phyloP scores from a whole-genome alignment of 305 asterid genomes.

The Ilex paraguariensis region DNA sequence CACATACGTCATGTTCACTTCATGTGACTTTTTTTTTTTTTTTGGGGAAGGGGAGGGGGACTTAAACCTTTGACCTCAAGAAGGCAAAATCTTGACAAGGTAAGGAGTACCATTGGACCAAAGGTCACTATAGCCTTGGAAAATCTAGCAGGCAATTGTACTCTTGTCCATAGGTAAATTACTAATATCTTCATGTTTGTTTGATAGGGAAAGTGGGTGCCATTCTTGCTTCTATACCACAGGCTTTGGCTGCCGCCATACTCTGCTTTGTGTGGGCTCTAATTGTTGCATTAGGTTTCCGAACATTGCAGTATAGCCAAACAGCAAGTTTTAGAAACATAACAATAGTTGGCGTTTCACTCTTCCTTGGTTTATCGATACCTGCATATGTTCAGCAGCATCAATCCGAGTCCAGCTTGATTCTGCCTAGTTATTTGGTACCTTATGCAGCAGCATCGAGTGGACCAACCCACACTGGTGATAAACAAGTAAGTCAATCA shows the following conservation, averaged over 20 bases:
- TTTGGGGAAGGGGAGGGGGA: too few relatives aligned
- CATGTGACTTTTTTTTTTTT: too few relatives aligned
- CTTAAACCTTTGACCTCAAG: too few relatives aligned
- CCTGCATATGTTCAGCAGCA: conserved; percentile 93
- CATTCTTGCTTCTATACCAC: conserved; percentile 93
- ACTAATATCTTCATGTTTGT: conserved; percentile 10
- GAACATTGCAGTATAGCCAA: conserved; percentile 69
- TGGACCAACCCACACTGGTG: conserved; percentile 75
- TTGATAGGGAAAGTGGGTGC: conserved; percentile 89
- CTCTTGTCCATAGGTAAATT: too few relatives aligned
- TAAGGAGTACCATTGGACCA: too few relatives aligned
- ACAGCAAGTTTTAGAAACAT: conserved; percentile 78
- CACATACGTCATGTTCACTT: too few relatives aligned
- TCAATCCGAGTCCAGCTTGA: conserved; percentile 60
- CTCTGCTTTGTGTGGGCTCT: conserved; percentile 92
- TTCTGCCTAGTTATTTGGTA: conserved; percentile 79
- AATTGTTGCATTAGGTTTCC: conserved; percentile 73
- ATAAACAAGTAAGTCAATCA: conserved; percentile 48
- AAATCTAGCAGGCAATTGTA: too few relatives aligned
- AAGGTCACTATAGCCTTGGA: too few relatives aligned
- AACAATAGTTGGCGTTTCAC: conserved; percentile 77
- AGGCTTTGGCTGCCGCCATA: conserved; percentile 90
- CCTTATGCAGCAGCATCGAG: conserved; percentile 94
- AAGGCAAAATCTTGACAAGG: too few relatives aligned
- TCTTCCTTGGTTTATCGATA: conserved; percentile 88